phyloP scores from a whole-genome alignment of 192 early-diverging fungal species.

The Coemansia sp. region DNA sequence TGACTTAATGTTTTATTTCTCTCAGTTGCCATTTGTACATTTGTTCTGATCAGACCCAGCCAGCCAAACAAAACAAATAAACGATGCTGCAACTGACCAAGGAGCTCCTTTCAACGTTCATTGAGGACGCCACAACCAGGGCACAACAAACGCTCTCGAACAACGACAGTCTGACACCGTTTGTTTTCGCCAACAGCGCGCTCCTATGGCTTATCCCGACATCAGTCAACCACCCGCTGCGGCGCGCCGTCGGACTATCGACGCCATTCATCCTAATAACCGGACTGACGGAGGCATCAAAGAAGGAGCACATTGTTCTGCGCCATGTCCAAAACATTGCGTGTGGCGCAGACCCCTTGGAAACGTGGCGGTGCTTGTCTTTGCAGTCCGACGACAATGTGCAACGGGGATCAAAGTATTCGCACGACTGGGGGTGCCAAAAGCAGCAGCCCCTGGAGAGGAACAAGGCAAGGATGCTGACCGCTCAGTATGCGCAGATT shows the following conservation, averaged over 20 bases:
- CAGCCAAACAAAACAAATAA: neutral
- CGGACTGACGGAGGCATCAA: neutral
- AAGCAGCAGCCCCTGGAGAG: conserved; percentile 30
- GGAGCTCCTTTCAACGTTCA: conserved; percentile 33
- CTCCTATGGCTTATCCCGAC: conserved; percentile 35
- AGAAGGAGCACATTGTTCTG: neutral
- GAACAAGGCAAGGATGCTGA: conserved; percentile 34
- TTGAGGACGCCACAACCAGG: conserved; percentile 23
- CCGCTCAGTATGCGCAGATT: conserved; percentile 52
- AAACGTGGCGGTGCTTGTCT: conserved; percentile 24
- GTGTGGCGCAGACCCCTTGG: conserved; percentile 39
- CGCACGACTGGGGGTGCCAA: conserved; percentile 34
- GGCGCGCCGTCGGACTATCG: conserved; percentile 28
- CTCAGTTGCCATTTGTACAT: too few species aligned
- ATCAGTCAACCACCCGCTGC: conserved; percentile 37
- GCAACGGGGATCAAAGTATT: conserved; percentile 9
- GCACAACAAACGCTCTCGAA: conserved; percentile 21
- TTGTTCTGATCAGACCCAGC: too few species aligned
- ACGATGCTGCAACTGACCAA: conserved; percentile 31
- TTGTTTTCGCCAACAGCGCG: conserved; percentile 40
- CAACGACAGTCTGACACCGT: conserved; percentile 21
- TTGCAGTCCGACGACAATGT: conserved; percentile 9
- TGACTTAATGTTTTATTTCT: too few species aligned
- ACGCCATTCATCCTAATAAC: conserved; percentile 41
- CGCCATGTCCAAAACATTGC: conserved; percentile 7